A percentile compares a stretch with the other conserved stretches of the same genome.
These are phyloP conservation scores for Cyathus striatus DNA, from an alignment of 768 basidiomycete species.

Conservation along the genomic window DNA sequence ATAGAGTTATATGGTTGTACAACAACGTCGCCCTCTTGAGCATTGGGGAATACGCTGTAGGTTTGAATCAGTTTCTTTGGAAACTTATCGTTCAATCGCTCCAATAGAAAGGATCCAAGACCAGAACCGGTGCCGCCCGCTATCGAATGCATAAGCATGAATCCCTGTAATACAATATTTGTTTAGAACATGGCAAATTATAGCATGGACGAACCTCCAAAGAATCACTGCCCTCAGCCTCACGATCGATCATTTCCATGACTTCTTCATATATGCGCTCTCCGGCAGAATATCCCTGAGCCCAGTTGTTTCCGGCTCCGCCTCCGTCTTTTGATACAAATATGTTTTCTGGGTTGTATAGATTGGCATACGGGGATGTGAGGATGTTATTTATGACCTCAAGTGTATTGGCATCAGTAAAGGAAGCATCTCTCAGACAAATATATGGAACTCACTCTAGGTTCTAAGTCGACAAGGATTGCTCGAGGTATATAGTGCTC, in stretches of 20 bases:
- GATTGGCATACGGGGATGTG: conserved; percentile 76
- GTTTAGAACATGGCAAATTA: neutral
- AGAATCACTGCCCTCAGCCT: conserved; percentile 96
- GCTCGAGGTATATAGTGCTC: conserved; percentile 98
- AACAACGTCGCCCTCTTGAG: conserved; percentile 91
- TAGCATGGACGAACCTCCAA: conserved; percentile 62
- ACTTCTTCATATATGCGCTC: conserved; percentile 93
- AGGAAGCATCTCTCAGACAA: conserved; percentile 2
- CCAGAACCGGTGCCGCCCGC: conserved; percentile 98
- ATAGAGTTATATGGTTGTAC: conserved; percentile 98
- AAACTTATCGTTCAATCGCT: conserved; percentile 94
- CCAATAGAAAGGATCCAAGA: conserved; percentile 95
- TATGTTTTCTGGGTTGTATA: conserved; percentile 98
- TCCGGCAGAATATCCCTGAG: conserved; percentile 87
- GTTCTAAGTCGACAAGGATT: conserved; percentile 94
- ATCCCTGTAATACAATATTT: conserved; percentile 55
- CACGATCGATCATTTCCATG: conserved; percentile 98
- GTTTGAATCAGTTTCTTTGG: conserved; percentile 99
- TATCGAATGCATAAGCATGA: conserved; percentile 98
- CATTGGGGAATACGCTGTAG: conserved; percentile 96
- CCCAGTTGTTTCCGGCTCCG: conserved; percentile 99
- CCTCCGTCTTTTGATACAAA: conserved; percentile 95
- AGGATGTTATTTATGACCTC: conserved; percentile 97
- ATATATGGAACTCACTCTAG: conserved; percentile 60
- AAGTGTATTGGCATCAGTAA: conserved; percentile 6